Evolutionary conservation across 139 green algal species (phyloP), one percentile per base, ranked within the genome.

Genomic region (Pedinophyceae sp.): DNA sequence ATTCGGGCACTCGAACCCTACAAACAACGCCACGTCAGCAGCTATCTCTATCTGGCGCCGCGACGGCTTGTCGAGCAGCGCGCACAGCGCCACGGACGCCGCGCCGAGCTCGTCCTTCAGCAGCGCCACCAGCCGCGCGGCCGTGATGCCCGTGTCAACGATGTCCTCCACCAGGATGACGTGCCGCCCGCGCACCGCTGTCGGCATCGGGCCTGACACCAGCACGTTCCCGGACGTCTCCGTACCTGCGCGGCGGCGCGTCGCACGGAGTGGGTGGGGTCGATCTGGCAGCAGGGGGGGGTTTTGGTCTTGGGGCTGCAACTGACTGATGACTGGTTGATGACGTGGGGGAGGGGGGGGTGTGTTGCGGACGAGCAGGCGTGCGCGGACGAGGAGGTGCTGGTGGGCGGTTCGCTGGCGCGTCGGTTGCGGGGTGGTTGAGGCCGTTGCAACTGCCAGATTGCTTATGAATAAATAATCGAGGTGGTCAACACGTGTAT

Each of bases 111-210:
- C 40, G 22, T 57, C 23, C 18, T 27, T 38, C 4, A 55, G 30
- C 20, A 88, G 56, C 16, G 40, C 27, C 0, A 27, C 27, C n/a
- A 69, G 48, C 10, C n/a, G 46, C 7, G 18, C 17, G 7, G 15
- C 46, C 0, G 81, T 88, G 27, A 54, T 29, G 1, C 78, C 85
- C 2, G 68, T 90, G 63, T 94, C 85, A n/a, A 94, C 68, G 30
- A 94, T 94, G 62, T 94, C 84, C 59, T 94, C 85, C 3, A 93
- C 68, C 62, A 84, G 59, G 48, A 86, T 6, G n/a, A 79, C 55
- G 43, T 83, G 67, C 2, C 75, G 65, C 5, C 63, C 65, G 23
- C 61, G 55, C 0, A 68, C 15, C 39, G 43, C 19, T 5, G 38
- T 48, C 23, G 54, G 16, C 1, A 40, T 55, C 19, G 39, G 60